These are phyloP conservation scores for Aspergillus fijiensis DNA, from an alignment of 2,329 filamentous ascomycete genomes.

Conservation along the genomic window DNA sequence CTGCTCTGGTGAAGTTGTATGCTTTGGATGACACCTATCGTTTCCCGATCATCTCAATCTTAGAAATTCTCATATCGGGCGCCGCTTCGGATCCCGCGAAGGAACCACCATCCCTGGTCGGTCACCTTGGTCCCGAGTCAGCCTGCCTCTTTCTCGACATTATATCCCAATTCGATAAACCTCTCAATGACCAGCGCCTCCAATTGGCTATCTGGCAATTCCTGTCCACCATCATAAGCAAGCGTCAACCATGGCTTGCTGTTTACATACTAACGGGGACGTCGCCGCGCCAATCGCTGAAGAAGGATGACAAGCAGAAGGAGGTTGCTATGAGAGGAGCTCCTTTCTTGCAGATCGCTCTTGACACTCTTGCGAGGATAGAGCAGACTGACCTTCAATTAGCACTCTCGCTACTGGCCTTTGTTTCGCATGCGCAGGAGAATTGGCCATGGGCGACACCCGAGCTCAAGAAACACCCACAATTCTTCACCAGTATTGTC, in stretches of 20 bases:
- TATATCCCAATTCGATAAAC: constrained; percentile 73
- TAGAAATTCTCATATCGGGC: constrained; percentile 71
- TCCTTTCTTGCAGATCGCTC: constrained; percentile 72
- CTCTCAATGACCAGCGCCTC: constrained; percentile 65
- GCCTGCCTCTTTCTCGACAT: constrained; percentile 81
- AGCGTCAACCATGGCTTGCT: constrained; percentile 93
- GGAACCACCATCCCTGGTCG: constrained; percentile 93
- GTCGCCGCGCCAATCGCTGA: constrained; percentile 74
- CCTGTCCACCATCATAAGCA: constrained; percentile 80
- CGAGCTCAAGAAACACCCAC: constrained; percentile 69
- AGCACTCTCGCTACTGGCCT: constrained; percentile 75
- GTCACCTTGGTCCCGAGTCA: constrained; percentile 78
- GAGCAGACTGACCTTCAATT: constrained; percentile 63
- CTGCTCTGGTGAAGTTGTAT: constrained; percentile 73
- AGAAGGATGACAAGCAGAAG: constrained; percentile 49
- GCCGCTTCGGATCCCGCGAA: constrained; percentile 60
- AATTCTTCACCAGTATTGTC: constrained; percentile 71
- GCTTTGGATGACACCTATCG: constrained; percentile 67
- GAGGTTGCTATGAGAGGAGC: constrained; percentile 52
- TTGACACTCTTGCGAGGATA: constrained; percentile 68
- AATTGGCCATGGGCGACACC: constrained; percentile 95
- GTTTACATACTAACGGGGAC: constrained; percentile 88
- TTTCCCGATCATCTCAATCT: constrained; percentile 63
- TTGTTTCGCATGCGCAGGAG: constrained; percentile 84
- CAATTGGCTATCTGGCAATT: constrained; percentile 77